Conservation (phyloP, 768 basidiomycete species). For the Dacryopinax primogenitus region DNA sequence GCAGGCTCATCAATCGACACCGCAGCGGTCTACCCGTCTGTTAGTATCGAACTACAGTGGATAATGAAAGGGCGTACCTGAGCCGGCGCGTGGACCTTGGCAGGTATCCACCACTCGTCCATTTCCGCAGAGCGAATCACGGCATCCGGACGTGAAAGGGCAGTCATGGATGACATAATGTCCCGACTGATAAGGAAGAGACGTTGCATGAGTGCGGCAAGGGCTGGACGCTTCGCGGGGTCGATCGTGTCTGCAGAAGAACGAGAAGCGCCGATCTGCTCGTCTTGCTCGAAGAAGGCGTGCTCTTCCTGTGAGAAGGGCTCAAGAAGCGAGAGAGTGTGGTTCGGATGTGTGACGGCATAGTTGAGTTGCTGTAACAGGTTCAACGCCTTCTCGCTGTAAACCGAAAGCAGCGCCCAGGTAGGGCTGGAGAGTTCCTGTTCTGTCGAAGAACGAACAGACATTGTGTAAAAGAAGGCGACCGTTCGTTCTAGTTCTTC, state of each 20-base stretch:
- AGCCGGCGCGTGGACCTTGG: not conserved
- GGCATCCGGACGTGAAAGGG: constrained; percentile 2
- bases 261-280: constrained; percentile 21
- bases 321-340: constrained; percentile 68
- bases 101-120: not conserved
- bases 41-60: not conserved
- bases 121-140: not conserved
- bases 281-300: constrained; percentile 50
- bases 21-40: constrained; percentile 55
- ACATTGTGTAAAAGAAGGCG: constrained; percentile 63
- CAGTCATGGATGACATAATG: constrained; percentile 34
- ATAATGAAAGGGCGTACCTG: not conserved
- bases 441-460: constrained; percentile 39
- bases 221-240: constrained; percentile 54
- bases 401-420: constrained; percentile 53
- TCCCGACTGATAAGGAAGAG: constrained; percentile 59
- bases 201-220: constrained; percentile 56
- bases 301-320: constrained; percentile 68
- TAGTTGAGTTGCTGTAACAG: constrained; percentile 83
- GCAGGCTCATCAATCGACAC: constrained; percentile 70
- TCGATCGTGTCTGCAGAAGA: constrained; percentile 41
- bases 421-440: constrained; percentile 35
- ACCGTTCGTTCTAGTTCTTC: constrained; percentile 76
- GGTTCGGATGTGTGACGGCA: constrained; percentile 80
- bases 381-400: constrained; percentile 52